phyloP scores from a whole-genome alignment of 2,329 filamentous ascomycete genomes.

The Colletotrichum nymphaeae region DNA sequence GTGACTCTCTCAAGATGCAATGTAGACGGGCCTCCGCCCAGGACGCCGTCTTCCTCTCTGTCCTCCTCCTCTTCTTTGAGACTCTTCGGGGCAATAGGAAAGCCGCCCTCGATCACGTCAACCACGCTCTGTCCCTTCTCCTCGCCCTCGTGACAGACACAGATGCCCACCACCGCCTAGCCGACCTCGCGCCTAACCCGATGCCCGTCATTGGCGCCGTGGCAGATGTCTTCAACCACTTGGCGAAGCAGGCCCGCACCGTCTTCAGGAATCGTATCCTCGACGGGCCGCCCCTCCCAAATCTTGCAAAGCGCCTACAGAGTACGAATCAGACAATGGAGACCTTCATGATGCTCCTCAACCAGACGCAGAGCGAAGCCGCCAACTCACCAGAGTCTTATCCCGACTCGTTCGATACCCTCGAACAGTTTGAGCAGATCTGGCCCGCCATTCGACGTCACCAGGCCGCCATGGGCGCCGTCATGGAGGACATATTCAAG shows the following conservation, averaged over 20 bases:
- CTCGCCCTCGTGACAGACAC: constrained; percentile 45
- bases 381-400: constrained; percentile 24
- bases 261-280: constrained; percentile 39
- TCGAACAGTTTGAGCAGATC: constrained; percentile 42
- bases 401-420: constrained; percentile 37
- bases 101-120: constrained; percentile 48
- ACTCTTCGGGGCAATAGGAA: constrained; percentile 43
- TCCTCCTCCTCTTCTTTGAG: constrained; percentile 47
- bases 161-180: constrained; percentile 25
- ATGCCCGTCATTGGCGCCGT: constrained; percentile 39
- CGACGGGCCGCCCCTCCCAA: constrained; percentile 39
- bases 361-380: constrained; percentile 35
- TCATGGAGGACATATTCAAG: constrained; percentile 38
- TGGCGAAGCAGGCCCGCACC: constrained; percentile 39
- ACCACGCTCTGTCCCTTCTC: constrained; percentile 48
- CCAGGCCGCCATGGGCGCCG: constrained; percentile 34
- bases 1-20: constrained; percentile 46
- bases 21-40: constrained; percentile 41
- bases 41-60: constrained; percentile 45
- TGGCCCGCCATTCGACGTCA: constrained; percentile 34
- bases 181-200: constrained; percentile 40
- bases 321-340: constrained; percentile 40
- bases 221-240: constrained; percentile 39
- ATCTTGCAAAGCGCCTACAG: constrained; percentile 37
- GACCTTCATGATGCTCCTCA: constrained; percentile 42